phyloP scores from a whole-genome alignment of 768 basidiomycete species.

The Amanita thiersii region DNA sequence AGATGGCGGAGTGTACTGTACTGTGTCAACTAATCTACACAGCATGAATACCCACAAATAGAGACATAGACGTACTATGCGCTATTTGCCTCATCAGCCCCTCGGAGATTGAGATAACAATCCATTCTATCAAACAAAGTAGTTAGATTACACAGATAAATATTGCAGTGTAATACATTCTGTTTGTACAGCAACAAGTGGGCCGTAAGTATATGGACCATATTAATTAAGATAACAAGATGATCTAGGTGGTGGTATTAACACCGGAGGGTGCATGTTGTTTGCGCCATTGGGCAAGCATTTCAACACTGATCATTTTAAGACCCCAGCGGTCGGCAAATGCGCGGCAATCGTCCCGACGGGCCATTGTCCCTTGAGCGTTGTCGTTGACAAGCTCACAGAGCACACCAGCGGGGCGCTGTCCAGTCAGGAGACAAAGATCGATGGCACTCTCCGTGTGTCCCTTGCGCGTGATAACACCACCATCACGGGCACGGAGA shows the following conservation, averaged over 20 bases:
- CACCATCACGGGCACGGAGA: conserved; percentile 77
- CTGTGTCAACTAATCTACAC: too few relatives aligned
- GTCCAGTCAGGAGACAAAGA: conserved; percentile 69
- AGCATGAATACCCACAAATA: too few relatives aligned
- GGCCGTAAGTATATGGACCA: too few relatives aligned
- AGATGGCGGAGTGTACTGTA: too few relatives aligned
- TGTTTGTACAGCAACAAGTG: not conserved
- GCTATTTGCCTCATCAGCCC: too few relatives aligned
- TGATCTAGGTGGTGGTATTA: conserved; percentile 1
- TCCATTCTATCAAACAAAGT: not conserved
- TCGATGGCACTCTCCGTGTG: conserved; percentile 93
- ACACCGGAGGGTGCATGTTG: conserved; percentile 16
- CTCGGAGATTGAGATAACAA: not conserved
- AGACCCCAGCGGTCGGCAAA: conserved; percentile 89
- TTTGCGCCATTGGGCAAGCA: conserved; percentile 50
- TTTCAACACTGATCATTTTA: conserved; percentile 92
- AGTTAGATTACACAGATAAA: not conserved
- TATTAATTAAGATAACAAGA: not conserved
- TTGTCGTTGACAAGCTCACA: conserved; percentile 97
- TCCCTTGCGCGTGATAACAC: conserved; percentile 79
- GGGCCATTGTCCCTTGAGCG: conserved; percentile 83
- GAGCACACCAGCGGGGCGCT: conserved; percentile 69
- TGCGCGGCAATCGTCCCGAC: conserved; percentile 84
- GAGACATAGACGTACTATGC: too few relatives aligned
- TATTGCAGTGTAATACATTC: not conserved